Base-by-base conservation (phyloP, 2,329 filamentous ascomycete genomes). In the Triangularia setosa region DNA sequence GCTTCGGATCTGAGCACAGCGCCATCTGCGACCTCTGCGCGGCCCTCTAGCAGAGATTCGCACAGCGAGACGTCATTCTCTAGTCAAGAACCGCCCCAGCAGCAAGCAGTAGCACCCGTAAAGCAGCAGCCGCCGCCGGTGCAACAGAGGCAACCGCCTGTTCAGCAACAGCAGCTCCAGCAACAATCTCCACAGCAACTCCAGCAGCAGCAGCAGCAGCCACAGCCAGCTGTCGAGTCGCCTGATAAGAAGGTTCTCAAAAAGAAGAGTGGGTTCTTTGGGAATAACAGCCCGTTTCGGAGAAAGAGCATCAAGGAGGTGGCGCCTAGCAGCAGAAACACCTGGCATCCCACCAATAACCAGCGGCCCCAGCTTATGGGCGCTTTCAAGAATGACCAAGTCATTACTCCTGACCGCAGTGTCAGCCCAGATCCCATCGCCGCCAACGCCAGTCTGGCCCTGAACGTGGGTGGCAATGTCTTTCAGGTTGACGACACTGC, bases 381-480 rank as follows among this genome's bases (percentile, higher is more conserved):
- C 0, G 57, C 65, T n/a, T 58, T 66, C 24, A 65, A 30, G 5
- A 76, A 79, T 60, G 69, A 74, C 7, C 75, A 76, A 61, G 78
- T 72, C 61, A 67, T 79, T 62, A 72, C 76, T 14, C 70, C 76
- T 9, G 79, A 83, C 44, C 79, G 81, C 16, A 79, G 80, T 8
- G 78, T 79, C 14, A 96, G 92, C 72, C 92, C 92, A 3, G 92
- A 96, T 61, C 90, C 91, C 1, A 93, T 95, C 40, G 95, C 97
- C 73, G 93, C 94, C 63, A 89, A 95, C 67, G 93, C 94, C 44
- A 97, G 90, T 75, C 88, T 98, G 71, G 94, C 96, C 66, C 83
- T 99, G 27, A 97, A 97, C 72, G 87, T 99, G 62, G 95, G 95
- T 7, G 92, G 96, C 72, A 99, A 99, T 72, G 92, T 99, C 11